Base-by-base conservation (phyloP, 1,284 basidiomycete species). In the Testicularia cyperi region DNA sequence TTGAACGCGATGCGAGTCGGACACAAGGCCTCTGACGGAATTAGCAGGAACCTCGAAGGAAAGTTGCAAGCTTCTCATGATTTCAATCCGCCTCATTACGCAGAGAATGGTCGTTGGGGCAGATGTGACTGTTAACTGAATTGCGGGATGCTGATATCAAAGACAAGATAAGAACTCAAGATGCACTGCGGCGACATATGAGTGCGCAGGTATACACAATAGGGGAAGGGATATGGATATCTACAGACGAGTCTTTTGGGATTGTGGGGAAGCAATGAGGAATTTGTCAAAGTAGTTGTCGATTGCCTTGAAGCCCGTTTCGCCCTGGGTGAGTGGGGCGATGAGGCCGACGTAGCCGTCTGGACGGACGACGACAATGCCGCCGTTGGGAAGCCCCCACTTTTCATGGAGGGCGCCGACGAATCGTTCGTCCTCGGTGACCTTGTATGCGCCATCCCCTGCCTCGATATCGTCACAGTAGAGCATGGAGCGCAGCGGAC, bases 291-390 rank as follows among this genome's bases (percentile, higher is more conserved):
- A 85, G 76, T 85, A 86, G 14, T 56, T 60, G 27, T 82, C 73
- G n/a, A 86, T 58, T 14, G 70, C 68, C 23, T 67, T 47, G n/a
- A 78, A 78, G 6, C 74, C 62, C 24, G 78, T 55, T 4, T 78
- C 69, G 24, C 82, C 78, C 4, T 78, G 72, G 26, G 83, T 78
- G 29, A 86, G 72, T 0, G 84, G 81, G 1, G 79, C 79, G 18
- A 86, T 78, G 43, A 79, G 78, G 3, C 84, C 85, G 14, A 88
- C 82, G 53, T 87, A 88, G 8, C 86, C 86, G 63, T 88, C 87
- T 3, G 87, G 87, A 23, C 87, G 81, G 12, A 87, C 82, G 24
- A 86, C 79, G 21, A 87, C 82, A 19, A 87, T 75, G 6, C 81
- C 84, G 20, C 86, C 87, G 3, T 77, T 74, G 3, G 63, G 38